Percentiles rank a stretch among this genome's conserved stretches.
Evolutionary conservation across 2,329 filamentous ascomycete genomes (phyloP).

Genomic region (Pyricularia pennisetigena): DNA sequence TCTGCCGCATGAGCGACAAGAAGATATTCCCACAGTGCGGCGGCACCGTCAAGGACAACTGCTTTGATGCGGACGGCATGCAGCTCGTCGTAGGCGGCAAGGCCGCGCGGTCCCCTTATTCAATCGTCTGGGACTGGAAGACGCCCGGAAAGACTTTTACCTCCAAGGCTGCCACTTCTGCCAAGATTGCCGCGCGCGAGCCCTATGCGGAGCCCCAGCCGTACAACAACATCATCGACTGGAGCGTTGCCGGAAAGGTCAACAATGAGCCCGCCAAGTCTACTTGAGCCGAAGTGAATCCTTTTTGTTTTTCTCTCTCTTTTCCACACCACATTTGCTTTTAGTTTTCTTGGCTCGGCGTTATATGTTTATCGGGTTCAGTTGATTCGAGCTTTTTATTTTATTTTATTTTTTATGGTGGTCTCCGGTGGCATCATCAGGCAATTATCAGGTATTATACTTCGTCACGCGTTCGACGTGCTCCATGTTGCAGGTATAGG

Average conservation of each 20-base stretch:
- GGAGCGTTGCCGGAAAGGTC: not conserved
- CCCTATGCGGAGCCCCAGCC: not conserved
- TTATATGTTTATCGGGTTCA: not conserved
- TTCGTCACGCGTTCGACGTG: not conserved
- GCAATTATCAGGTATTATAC: not conserved
- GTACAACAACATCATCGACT: not conserved
- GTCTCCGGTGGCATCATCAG: not conserved
- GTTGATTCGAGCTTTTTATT: no score
- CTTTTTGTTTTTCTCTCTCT: not conserved
- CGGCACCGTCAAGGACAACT: not conserved
- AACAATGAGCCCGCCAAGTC: not conserved
- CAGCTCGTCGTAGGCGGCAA: not conserved
- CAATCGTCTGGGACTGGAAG: not conserved
- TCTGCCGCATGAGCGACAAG: constrained; percentile 2
- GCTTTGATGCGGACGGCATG: not conserved
- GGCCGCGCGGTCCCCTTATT: not conserved
- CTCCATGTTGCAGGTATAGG: not conserved
- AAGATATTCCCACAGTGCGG: not conserved
- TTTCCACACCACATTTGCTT: no score
- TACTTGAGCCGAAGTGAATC: not conserved
- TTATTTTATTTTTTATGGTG: not conserved
- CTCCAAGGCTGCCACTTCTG: not conserved
- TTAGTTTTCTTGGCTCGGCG: not conserved
- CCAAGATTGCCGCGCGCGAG: not conserved
- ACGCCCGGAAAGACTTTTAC: not conserved